Evolutionary conservation across 495 filamentous ascomycete species (phyloP), one percentile per base, ranked within the genome.

Genomic region (Penicillium arizonense): DNA sequence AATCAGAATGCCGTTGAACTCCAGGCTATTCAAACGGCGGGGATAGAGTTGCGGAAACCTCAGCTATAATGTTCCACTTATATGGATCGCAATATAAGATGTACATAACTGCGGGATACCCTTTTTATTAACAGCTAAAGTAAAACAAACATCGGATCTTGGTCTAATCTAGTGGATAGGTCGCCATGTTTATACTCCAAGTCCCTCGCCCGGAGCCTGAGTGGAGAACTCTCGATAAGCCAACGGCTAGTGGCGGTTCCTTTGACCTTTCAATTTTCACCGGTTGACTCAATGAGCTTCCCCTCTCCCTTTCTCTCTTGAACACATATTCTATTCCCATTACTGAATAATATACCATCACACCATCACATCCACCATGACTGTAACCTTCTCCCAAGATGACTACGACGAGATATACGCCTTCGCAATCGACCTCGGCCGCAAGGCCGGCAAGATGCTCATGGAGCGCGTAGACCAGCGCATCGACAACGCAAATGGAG

Each of bases 391-490:
- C 50, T 56, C 59, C 28, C 68, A 68, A 56, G 58, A 68, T 51
- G 72, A 82, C 23, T 72, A 88, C 3, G 77, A 83, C 54, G 78
- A 80, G 28, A 81, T 87, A 47, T 87, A 87, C 57, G 69, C 69
- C 16, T 89, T 89, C 57, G 85, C 85, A 3, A 63, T 87, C 18
- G 71, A 84, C 49, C 72, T 88, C 0, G 84, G 81, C 26, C 83
- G 84, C 50, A 77, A 81, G 62, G 85, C 85, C 0, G 86, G 86
- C 0, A 64, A 77, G 48, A 66, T 86, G 23, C 69, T 88, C 8
- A 63, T 86, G 44, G 77, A 82, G 11, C 50, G 77, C 64, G 63
- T 72, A 48, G 60, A 78, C 70, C 58, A 77, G 60, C 62, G 77
- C 44, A 71, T 70, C 41, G 63, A 56, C 20, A 59, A 58, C 16